These are phyloP conservation scores for Microthyrium microscopicum DNA, from an alignment of 2,329 filamentous ascomycete species.

Conservation along the genomic window DNA sequence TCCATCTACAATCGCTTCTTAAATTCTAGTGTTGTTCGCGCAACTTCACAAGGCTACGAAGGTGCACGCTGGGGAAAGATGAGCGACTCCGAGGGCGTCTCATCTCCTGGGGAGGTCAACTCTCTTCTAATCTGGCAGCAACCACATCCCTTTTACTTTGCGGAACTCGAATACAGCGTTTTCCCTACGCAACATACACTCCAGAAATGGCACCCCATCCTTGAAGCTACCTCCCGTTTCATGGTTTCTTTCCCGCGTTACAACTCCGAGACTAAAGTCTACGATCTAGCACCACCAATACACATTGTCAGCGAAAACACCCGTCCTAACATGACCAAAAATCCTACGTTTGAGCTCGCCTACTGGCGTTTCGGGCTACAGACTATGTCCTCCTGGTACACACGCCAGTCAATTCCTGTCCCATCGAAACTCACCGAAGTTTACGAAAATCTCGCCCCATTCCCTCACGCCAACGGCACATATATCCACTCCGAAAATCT, in stretches of 20 bases:
- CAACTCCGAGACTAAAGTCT: constrained; percentile 34
- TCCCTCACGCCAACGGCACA: constrained; percentile 33
- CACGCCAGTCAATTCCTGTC: constrained; percentile 26
- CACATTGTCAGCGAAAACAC: constrained; percentile 42
- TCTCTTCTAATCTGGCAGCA: constrained; percentile 46
- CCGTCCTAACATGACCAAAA: constrained; percentile 37
- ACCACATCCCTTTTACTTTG: constrained; percentile 43
- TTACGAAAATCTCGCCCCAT: constrained; percentile 32
- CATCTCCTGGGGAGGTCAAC: constrained; percentile 44
- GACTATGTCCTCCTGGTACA: constrained; percentile 36
- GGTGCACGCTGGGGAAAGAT: constrained; percentile 38
- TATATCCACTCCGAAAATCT: constrained; percentile 40
- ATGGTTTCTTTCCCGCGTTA: constrained; percentile 42
- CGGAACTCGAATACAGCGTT: constrained; percentile 36
- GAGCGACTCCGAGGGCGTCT: constrained; percentile 38
- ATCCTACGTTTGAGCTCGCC: constrained; percentile 42
- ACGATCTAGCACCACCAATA: constrained; percentile 36
- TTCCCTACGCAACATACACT: constrained; percentile 25
- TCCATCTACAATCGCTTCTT: constrained; percentile 32
- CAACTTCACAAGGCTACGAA: constrained; percentile 20
- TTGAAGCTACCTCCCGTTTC: constrained; percentile 38
- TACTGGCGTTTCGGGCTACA: constrained; percentile 46
- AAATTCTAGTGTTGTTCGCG: constrained; percentile 19
- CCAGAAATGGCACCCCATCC: constrained; percentile 35
- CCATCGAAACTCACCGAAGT: too few relatives aligned